Conservation (phyloP, 1,139 yeast genomes). For the Magnusiomyces sp. region DNA sequence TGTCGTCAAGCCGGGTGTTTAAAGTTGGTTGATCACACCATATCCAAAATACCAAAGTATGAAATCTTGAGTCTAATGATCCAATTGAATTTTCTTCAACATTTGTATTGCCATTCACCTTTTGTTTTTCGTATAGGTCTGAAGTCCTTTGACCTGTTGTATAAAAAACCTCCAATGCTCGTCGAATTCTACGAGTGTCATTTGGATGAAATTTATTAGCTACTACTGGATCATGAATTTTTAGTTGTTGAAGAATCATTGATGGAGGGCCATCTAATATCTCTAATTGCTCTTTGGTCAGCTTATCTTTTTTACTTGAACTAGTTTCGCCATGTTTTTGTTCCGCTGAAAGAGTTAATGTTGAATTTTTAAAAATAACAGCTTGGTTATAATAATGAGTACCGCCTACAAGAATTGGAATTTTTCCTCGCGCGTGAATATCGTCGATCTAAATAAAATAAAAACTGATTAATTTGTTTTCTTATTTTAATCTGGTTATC, state of each 20-base stretch:
- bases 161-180: constrained; percentile 76
- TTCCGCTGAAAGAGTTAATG: constrained; percentile 27
- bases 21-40: constrained; percentile 59
- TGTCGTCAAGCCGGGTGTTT: constrained; percentile 53
- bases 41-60: constrained; percentile 75
- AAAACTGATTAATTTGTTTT: constrained; percentile 19
- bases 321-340: constrained; percentile 11
- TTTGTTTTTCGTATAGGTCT: constrained; percentile 57
- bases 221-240: constrained; percentile 56
- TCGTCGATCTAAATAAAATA: constrained; percentile 38
- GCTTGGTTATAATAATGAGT: constrained; percentile 88
- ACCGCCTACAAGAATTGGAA: constrained; percentile 91
- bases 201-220: constrained; percentile 87
- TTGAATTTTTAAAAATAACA: constrained; percentile 60
- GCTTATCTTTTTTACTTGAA: constrained; percentile 2
- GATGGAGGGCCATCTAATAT: constrained; percentile 50
- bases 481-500: not conserved
- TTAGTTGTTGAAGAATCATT: constrained; percentile 41
- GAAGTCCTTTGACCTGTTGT: constrained; percentile 63
- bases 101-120: constrained; percentile 23
- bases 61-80: constrained; percentile 40
- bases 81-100: constrained; percentile 26
- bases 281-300: constrained; percentile 33
- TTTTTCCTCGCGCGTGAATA: constrained; percentile 58
- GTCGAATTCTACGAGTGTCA: constrained; percentile 64